phyloP scores from a whole-genome alignment of 2,329 filamentous ascomycete species.

The Fusarium staphyleae region DNA sequence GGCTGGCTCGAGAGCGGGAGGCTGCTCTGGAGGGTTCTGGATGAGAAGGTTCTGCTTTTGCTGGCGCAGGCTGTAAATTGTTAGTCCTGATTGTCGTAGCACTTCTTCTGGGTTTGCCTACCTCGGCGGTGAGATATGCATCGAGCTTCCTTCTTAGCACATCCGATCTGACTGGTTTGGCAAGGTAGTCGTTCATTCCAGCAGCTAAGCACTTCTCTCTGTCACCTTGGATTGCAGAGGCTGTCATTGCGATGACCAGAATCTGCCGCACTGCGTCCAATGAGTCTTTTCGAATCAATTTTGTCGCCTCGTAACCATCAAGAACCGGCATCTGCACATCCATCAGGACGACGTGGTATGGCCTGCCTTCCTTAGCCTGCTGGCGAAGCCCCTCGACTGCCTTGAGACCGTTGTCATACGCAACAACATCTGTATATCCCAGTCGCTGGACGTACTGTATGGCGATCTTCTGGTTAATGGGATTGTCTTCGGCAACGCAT shows the following conservation, averaged over 20 bases:
- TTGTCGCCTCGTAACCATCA: slow-evolving; percentile 91
- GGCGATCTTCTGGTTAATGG: slow-evolving; percentile 93
- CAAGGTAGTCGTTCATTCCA: slow-evolving; percentile 97
- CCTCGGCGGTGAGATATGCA: slow-evolving; percentile 56
- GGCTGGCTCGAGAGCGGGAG: slow-evolving; percentile 15
- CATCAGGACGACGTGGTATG: slow-evolving; percentile 93
- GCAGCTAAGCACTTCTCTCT: slow-evolving; percentile 94
- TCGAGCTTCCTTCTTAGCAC: slow-evolving; percentile 84
- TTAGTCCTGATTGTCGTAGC: slow-evolving; percentile 10
- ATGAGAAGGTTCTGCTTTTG: slow-evolving; percentile 14
- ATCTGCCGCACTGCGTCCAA: slow-evolving; percentile 80
- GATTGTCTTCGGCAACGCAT: slow-evolving; percentile 94
- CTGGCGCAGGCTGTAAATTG: slow-evolving; percentile 17
- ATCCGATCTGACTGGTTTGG: slow-evolving; percentile 91
- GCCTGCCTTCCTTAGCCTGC: slow-evolving; percentile 72
- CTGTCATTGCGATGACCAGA: slow-evolving; percentile 97
- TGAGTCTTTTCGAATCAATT: slow-evolving; percentile 77
- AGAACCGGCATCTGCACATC: slow-evolving; percentile 96
- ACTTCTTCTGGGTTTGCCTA: slow-evolving; percentile 20
- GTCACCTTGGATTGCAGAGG: slow-evolving; percentile 91
- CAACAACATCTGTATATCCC: slow-evolving; percentile 81
- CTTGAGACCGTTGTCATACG: slow-evolving; percentile 88
- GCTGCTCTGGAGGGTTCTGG: slow-evolving; percentile 5
- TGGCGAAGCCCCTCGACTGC: slow-evolving; percentile 84
- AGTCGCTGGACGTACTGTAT: slow-evolving; percentile 88